phyloP scores from a whole-genome alignment of 495 filamentous ascomycete genomes.

The Neurospora sp. region DNA sequence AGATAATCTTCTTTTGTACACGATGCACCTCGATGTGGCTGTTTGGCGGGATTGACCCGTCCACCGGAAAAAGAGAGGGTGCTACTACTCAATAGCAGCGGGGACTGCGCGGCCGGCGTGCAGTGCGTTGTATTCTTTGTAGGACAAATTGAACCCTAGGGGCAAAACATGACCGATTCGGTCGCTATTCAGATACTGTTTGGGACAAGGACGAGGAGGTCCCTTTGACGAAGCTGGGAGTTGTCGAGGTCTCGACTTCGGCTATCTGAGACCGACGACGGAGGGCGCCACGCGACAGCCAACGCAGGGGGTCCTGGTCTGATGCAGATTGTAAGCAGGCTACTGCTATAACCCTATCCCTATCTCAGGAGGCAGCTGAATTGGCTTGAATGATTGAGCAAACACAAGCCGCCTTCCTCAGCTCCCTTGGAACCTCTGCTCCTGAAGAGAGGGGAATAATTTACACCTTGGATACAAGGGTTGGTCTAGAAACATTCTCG shows the following conservation, averaged over 20 bases:
- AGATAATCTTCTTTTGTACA: not conserved
- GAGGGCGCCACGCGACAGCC: not conserved
- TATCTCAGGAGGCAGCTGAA: not conserved
- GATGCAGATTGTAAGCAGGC: not conserved
- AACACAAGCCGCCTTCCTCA: not conserved
- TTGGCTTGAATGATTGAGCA: not conserved
- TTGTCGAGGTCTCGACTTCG: not conserved
- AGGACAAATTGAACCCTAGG: not conserved
- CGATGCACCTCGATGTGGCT: not conserved
- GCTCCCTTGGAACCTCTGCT: not conserved
- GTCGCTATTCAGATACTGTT: constrained; percentile 10
- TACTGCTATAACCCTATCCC: not conserved
- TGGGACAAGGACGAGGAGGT: constrained; percentile 1
- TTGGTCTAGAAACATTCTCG: not conserved
- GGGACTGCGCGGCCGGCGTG: not conserved
- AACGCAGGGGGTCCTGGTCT: not conserved
- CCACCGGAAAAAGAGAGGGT: not conserved
- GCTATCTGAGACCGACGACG: not conserved
- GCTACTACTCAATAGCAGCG: not conserved
- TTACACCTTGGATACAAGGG: not conserved
- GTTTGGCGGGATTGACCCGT: not conserved
- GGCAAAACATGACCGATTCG: constrained; percentile 5
- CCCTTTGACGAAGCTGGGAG: not conserved
- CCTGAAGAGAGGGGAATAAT: not conserved
- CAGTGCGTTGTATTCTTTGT: constrained; percentile 6